Conservation (phyloP, 2,329 filamentous ascomycete genomes). For the Sclerotinia subarctica region DNA sequence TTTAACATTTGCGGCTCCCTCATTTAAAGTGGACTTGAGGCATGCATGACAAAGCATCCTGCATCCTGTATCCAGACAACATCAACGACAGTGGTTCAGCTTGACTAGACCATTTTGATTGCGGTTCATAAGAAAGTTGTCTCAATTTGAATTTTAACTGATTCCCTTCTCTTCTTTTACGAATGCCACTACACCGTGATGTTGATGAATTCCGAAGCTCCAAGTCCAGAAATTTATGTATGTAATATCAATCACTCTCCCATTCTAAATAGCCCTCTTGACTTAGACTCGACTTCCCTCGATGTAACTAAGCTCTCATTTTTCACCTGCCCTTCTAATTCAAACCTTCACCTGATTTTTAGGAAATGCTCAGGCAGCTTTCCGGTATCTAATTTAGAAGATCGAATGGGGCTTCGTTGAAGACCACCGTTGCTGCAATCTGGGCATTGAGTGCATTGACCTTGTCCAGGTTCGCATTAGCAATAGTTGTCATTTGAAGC, state of each 20-base stretch:
- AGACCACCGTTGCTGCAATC: too few relatives aligned
- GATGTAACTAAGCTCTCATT: too few relatives aligned
- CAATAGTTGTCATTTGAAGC: too few relatives aligned
- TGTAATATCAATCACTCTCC: neutral
- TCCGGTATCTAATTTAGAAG: too few relatives aligned
- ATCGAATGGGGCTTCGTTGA: too few relatives aligned
- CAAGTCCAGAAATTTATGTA: neutral
- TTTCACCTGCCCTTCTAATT: neutral
- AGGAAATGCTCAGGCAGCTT: too few relatives aligned
- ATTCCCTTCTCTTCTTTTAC: neutral
- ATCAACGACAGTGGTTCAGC: neutral
- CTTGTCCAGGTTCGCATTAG: too few relatives aligned
- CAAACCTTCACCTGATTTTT: neutral
- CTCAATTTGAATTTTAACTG: neutral
- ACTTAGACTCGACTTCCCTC: neutral
- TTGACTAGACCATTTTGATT: neutral
- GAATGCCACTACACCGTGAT: neutral
- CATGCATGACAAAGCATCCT: neutral
- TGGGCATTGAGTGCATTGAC: too few relatives aligned
- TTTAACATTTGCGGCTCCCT: neutral
- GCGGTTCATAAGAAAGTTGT: neutral
- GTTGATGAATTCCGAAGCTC: neutral
- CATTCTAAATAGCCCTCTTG: neutral
- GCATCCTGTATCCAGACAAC: neutral
- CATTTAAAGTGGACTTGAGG: neutral